phyloP scores from a whole-genome alignment of 164 flowering plant species.

The Magnolia changhungtana region DNA sequence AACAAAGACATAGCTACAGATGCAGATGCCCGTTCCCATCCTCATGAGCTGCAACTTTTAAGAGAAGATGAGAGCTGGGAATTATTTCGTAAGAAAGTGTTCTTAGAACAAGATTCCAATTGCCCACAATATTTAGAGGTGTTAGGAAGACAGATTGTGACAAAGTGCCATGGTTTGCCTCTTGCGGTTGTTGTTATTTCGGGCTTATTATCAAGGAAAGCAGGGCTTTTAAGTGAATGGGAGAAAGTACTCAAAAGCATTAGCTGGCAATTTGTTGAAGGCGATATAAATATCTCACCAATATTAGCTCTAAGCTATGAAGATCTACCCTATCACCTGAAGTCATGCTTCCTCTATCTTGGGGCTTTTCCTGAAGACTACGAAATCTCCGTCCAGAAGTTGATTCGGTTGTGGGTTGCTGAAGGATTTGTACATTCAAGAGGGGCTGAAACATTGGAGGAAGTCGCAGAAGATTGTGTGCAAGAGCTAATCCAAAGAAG shows the following conservation, averaged over 20 bases:
- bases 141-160: neutral
- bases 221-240: neutral
- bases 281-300: too few species aligned
- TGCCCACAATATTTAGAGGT: neutral
- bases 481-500: neutral
- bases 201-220: neutral
- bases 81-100: neutral
- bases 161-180: constrained; percentile 3
- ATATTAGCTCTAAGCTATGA: neutral
- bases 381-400: neutral
- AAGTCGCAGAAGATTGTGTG: neutral
- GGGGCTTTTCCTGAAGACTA: neutral
- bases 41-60: neutral
- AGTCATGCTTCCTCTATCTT: neutral
- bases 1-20: neutral
- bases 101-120: neutral
- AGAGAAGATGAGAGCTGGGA: neutral
- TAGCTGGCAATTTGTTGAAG: neutral
- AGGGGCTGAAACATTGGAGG: neutral
- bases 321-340: neutral
- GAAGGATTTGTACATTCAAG: neutral
- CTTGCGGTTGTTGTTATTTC: constrained; percentile 2
- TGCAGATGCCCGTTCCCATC: neutral
- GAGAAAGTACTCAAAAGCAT: neutral
- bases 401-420: neutral